Evolutionary conservation across 164 flowering plant species (phyloP).

Genomic region (Buxus sempervirens): DNA sequence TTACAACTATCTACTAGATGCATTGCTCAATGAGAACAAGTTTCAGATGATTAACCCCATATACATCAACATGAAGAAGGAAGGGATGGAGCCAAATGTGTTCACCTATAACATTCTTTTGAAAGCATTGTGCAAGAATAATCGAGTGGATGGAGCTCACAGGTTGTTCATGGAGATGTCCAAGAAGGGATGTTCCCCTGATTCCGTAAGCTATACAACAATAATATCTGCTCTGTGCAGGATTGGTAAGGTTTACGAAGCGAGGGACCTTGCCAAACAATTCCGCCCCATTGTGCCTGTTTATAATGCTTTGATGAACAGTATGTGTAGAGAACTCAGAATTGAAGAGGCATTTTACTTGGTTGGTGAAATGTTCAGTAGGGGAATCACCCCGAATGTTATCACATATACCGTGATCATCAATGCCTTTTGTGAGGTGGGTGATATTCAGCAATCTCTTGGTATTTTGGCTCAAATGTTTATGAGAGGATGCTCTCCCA

Average conservation of each 20-base stretch:
- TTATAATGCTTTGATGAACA: constrained; percentile 71
- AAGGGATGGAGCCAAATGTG: constrained; percentile 71
- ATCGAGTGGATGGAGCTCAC: constrained; percentile 56
- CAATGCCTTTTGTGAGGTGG: constrained; percentile 44
- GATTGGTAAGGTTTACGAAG: constrained; percentile 60
- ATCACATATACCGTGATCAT: constrained; percentile 63
- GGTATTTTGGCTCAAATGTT: constrained; percentile 61
- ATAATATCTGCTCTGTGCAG: constrained; percentile 65
- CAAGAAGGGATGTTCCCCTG: constrained; percentile 62
- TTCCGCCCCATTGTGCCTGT: constrained; percentile 52
- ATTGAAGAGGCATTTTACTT: constrained; percentile 47
- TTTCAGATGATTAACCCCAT: constrained; percentile 65
- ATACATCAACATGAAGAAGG: constrained; percentile 72
- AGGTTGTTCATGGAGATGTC: constrained; percentile 78
- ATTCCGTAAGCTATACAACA: constrained; percentile 75
- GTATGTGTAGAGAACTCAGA: constrained; percentile 40
- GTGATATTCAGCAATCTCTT: constrained; percentile 41
- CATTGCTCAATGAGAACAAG: constrained; percentile 62
- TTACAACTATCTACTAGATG: constrained; percentile 77
- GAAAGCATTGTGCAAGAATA: constrained; percentile 83
- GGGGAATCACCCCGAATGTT: constrained; percentile 59
- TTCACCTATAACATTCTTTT: constrained; percentile 77
- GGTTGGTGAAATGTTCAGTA: constrained; percentile 49
- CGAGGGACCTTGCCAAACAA: constrained; percentile 43
- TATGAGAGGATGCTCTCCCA: constrained; percentile 58